Evolutionary conservation across 495 filamentous ascomycete species (phyloP), one percentile per base, ranked within the genome.

Genomic region (Hypoxylon fragiforme): DNA sequence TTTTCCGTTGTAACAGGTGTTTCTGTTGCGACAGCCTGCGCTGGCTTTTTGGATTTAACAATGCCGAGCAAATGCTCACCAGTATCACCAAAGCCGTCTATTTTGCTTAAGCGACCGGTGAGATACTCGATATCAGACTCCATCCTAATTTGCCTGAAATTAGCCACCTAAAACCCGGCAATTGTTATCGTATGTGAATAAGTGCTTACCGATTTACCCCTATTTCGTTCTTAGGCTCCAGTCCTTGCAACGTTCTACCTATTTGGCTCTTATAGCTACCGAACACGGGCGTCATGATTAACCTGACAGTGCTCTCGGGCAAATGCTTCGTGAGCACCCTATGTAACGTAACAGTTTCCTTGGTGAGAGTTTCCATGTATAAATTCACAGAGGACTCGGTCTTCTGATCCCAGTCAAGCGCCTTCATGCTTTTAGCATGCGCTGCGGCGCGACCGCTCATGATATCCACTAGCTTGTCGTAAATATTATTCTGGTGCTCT

Each of bases 381-480:
- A 85, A 68, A 57, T 84, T 91, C 3, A 73, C 58, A 43, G 68
- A 45, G 54, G 59, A 38, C 57, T 66, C 61, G 37, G 57, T 44
- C n/a, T 72, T 59, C 20, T 60, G 65, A 52, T 92, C 86, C 87
- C 90, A 96, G 50, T 88, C 71, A 32, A 92, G 78, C 47, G 83
- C 82, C 66, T 84, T 89, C 75, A 99, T 84, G 13, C 82, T 80
- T 50, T 81, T 86, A 15, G 90, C 83, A 60, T 89, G 90, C 0
- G 82, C 72, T 1, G 81, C 70, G 5, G 88, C 88, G 1, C 94
- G 83, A 9, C 83, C 85, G 39, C 85, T 85, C 92, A 97, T 97
- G 53, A 99, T 97, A 50, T 96, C 91, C 12, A 96, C 88, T 0
- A 99, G 76, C 66, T 99, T 99, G 44, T 96, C 91, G 63, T 95